Conservation (phyloP, 2,329 filamentous ascomycete species). For the Neonectria sp. region DNA sequence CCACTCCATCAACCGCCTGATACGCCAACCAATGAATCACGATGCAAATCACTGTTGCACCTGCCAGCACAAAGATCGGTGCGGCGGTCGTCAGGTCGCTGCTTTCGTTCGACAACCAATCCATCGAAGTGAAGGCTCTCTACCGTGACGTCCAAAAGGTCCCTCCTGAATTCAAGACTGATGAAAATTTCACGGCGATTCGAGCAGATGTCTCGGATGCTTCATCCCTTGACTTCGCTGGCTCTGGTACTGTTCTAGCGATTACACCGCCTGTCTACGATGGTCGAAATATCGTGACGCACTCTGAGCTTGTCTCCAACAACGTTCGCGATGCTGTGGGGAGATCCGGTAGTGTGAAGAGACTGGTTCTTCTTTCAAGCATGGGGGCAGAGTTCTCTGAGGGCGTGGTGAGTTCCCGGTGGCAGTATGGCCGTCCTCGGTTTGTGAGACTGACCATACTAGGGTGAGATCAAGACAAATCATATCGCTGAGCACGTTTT, state of each 20-base stretch:
- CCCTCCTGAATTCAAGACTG: constrained; percentile 46
- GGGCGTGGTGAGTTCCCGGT: constrained; percentile 47
- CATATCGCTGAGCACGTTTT: constrained; percentile 51
- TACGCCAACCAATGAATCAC: constrained; percentile 21
- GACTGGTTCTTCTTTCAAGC: constrained; percentile 52
- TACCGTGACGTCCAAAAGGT: constrained; percentile 51
- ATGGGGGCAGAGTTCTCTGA: constrained; percentile 51
- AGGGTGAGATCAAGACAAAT: constrained; percentile 57
- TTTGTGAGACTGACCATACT: not conserved
- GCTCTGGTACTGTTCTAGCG: constrained; percentile 49
- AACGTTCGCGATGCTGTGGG: constrained; percentile 50
- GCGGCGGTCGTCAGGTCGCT: constrained; percentile 50
- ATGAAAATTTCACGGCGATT: constrained; percentile 46
- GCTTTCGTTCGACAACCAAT: constrained; percentile 27
- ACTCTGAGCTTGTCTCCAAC: constrained; percentile 40
- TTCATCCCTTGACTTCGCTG: constrained; percentile 49
- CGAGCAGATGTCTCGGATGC: constrained; percentile 49
- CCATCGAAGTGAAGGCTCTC: constrained; percentile 42
- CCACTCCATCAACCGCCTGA: not conserved
- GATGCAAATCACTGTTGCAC: constrained; percentile 42
- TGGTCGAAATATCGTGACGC: constrained; percentile 40
- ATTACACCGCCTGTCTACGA: constrained; percentile 51
- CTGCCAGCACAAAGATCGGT: constrained; percentile 52
- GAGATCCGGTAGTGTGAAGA: constrained; percentile 44
- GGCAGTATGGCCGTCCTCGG: too few relatives aligned